Evolutionary conservation across 352 stramenopile genomes (phyloP).

Genomic region (Globisporangium spiculum): DNA sequence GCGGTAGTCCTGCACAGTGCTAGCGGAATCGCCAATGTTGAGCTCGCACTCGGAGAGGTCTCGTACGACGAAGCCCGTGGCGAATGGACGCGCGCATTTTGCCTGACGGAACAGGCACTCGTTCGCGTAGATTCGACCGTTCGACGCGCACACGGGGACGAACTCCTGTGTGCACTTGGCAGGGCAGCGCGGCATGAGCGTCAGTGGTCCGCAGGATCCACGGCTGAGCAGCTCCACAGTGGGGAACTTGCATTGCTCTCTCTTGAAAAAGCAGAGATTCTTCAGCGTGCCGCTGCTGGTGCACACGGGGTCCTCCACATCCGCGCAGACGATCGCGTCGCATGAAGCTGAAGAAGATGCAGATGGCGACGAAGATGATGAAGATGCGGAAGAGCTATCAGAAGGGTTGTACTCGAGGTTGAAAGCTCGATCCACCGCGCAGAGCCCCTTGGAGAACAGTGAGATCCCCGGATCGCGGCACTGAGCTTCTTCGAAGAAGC

Average conservation of each 20-base stretch:
- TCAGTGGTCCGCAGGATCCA: slow-evolving; percentile 25
- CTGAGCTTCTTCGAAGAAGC: slow-evolving; percentile 48
- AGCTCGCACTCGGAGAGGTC: slow-evolving; percentile 26
- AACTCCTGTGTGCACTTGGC: slow-evolving; percentile 34
- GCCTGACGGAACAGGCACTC: slow-evolving; percentile 53
- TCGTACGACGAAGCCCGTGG: slow-evolving; percentile 13
- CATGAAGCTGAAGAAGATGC: slow-evolving; percentile 3
- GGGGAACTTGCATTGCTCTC: slow-evolving; percentile 27
- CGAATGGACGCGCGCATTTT: slow-evolving; percentile 30
- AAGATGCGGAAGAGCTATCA: not conserved
- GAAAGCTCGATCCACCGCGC: slow-evolving; percentile 22
- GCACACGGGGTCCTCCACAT: slow-evolving; percentile 50
- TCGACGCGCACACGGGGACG: slow-evolving; percentile 46
- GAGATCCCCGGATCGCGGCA: slow-evolving; percentile 26
- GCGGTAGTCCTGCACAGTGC: slow-evolving; percentile 8
- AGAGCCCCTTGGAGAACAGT: slow-evolving; percentile 26
- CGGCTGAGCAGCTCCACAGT: slow-evolving; percentile 23
- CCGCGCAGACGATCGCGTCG: slow-evolving; percentile 33
- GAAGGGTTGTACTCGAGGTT: slow-evolving; percentile 33
- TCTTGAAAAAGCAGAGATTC: slow-evolving; percentile 42
- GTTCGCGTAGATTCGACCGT: slow-evolving; percentile 49
- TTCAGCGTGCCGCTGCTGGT: slow-evolving; percentile 40
- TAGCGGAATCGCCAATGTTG: slow-evolving; percentile 17
- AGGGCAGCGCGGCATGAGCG: slow-evolving; percentile 29
- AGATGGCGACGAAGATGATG: not conserved